Evolutionary conservation across 371 early-diverging fungal genomes (phyloP), one percentile per base, ranked within the genome.

Genomic region (Rhizopus stolonifer): DNA sequence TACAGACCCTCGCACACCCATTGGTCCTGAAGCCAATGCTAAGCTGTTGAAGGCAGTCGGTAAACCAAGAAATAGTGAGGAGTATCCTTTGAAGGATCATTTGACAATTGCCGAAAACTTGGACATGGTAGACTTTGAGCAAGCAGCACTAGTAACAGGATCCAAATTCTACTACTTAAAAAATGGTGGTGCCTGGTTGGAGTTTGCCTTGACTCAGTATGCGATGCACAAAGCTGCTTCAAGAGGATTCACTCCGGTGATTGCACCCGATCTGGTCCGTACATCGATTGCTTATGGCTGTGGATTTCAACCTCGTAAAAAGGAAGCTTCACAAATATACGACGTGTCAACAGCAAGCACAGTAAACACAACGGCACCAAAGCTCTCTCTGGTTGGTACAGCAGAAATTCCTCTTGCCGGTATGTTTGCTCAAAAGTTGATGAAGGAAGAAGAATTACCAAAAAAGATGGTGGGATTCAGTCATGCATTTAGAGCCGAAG

Each of bases 341-440:
- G 82, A 82, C 61, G 72, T 89, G 4, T 54, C 69, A 7, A 77
- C 83, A 1, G 0, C 61, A 64, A 4, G 29, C 13, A 46, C 15
- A 6, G 32, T 45, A 3, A 60, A 64, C 7, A 46, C 49, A 11
- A 42, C 60, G 38, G 55, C 43, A 15, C 48, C 70, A 32, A 60
- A 60, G 34, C 61, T 93, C 19, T 90, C 87, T 54, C 70, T 96
- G 25, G 77, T 91, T 0, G 96, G 92, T 3, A 96, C 97, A 1
- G 92, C 95, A 0, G 97, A 96, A 65, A 91, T 96, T 46, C 93
- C 96, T 0, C 65, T 96, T 22, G 94, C 94, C 1, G 96, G 90
- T 1, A 85, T 88, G 82, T 83, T 90, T 69, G 72, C 89, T 8
- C 74, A 82, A 49, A 81, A 76, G 34, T 66, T 83, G 10, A 40